Evolutionary conservation across 2,329 filamentous ascomycete species (phyloP).

Genomic region (Nemania sp.): DNA sequence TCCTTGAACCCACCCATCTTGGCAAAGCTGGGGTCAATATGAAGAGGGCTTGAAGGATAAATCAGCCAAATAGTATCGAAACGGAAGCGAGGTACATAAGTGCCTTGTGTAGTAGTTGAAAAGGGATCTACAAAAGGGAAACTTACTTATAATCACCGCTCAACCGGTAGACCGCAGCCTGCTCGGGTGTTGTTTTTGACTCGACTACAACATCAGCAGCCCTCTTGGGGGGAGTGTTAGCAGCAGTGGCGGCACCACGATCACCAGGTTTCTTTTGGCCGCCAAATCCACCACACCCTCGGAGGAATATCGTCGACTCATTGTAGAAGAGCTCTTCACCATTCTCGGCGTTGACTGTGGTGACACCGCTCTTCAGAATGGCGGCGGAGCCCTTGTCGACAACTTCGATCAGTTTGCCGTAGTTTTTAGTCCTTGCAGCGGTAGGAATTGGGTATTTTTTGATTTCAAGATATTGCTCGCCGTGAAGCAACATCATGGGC

Average conservation of each 20-base stretch:
- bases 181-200: conserved; percentile 87
- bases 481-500: conserved; percentile 98
- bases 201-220: conserved; percentile 85
- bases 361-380: conserved; percentile 81
- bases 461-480: conserved; percentile 97
- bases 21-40: conserved; percentile 94
- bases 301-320: conserved; percentile 91
- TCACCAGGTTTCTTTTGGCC: conserved; percentile 82
- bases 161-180: conserved; percentile 92
- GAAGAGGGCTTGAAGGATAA: conserved; percentile 72
- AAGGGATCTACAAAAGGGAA: conserved; percentile 4
- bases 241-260: conserved; percentile 81
- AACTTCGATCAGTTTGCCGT: conserved; percentile 88
- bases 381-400: conserved; percentile 95
- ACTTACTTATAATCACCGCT: conserved; percentile 88
- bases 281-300: conserved; percentile 90
- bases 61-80: conserved; percentile 11
- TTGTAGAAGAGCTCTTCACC: conserved; percentile 97
- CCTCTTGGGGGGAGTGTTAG: conserved; percentile 82
- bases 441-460: conserved; percentile 93
- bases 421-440: conserved; percentile 78
- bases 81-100: background rate
- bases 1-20: conserved; percentile 95
- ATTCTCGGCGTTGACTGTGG: conserved; percentile 85
- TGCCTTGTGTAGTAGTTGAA: background rate